These are phyloP conservation scores for apple (Malus domestica) DNA, from an alignment of 306 rosid genomes.

Conservation along the genomic window DNA sequence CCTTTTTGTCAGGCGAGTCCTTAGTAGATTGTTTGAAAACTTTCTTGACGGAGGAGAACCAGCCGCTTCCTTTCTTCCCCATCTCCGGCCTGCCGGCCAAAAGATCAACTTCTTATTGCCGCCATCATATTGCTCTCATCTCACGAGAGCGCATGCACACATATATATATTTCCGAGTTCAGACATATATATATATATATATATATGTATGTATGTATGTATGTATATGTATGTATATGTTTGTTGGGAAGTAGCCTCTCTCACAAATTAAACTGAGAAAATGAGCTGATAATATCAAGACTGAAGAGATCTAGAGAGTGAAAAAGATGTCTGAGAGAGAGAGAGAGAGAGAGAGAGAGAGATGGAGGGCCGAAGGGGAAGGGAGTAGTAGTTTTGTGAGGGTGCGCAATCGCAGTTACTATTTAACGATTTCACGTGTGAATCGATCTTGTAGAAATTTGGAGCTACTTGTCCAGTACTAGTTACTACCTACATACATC, in stretches of 20 bases:
- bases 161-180: no score
- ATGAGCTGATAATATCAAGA: not conserved
- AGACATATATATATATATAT: no score
- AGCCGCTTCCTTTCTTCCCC: constrained; percentile 84
- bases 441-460: not conserved
- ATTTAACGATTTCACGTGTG: constrained; percentile 57
- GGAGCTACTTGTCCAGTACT: not conserved
- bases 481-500: not conserved
- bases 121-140: not conserved
- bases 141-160: not conserved
- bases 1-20: constrained; percentile 61
- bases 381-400: constrained; percentile 20
- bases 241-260: not conserved
- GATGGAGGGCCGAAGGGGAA: not conserved
- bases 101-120: constrained; percentile 12
- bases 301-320: not conserved
- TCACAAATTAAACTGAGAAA: not conserved
- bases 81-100: constrained; percentile 29
- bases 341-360: constrained; percentile 4
- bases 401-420: constrained; percentile 48
- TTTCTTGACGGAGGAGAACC: constrained; percentile 91
- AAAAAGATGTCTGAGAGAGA: not conserved
- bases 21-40: constrained; percentile 71
- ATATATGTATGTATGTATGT: no score
- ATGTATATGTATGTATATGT: no score